Percentiles rank a stretch among this genome's conserved stretches.
Evolutionary conservation across 2,329 filamentous ascomycete species (phyloP).

Genomic region (Pseudogymnoascus sp.): DNA sequence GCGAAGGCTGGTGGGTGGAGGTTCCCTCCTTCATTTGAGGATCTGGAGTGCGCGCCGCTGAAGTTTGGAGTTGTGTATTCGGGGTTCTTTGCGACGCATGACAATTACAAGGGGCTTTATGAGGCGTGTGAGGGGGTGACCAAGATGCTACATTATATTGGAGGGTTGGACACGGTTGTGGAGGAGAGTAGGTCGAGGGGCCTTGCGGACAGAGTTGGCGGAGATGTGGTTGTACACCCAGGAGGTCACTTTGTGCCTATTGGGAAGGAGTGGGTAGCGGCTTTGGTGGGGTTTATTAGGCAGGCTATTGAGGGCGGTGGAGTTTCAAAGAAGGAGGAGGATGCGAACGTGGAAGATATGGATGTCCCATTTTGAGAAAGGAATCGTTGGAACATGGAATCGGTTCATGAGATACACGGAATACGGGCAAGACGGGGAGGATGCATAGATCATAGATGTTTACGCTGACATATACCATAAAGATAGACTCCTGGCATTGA

Average conservation of each 20-base stretch:
- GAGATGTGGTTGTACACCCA: constrained; percentile 59
- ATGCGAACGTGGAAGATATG: constrained; percentile 59
- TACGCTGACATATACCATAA: constrained; percentile 11
- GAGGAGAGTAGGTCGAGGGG: constrained; percentile 63
- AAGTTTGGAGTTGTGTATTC: constrained; percentile 71
- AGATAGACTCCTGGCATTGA: constrained; percentile 9
- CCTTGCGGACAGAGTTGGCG: constrained; percentile 51
- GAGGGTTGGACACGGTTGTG: constrained; percentile 79
- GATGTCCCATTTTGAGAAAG: constrained; percentile 50
- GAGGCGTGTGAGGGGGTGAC: constrained; percentile 62
- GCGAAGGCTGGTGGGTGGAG: constrained; percentile 36
- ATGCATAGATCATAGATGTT: constrained; percentile 8
- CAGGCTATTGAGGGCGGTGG: constrained; percentile 26
- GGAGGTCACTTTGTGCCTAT: constrained; percentile 87
- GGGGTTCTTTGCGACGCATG: constrained; percentile 61
- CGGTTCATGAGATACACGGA: neutral
- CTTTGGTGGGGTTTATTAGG: constrained; percentile 63
- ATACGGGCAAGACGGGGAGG: constrained; percentile 18
- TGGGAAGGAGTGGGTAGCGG: constrained; percentile 70
- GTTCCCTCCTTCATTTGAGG: constrained; percentile 43
- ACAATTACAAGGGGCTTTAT: constrained; percentile 60
- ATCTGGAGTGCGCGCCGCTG: constrained; percentile 37
- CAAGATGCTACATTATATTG: constrained; percentile 72
- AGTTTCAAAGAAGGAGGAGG: constrained; percentile 29
- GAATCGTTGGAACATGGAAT: neutral